phyloP scores from a whole-genome alignment of 139 green algal species.

The Mesotaenium endlicherianum region DNA sequence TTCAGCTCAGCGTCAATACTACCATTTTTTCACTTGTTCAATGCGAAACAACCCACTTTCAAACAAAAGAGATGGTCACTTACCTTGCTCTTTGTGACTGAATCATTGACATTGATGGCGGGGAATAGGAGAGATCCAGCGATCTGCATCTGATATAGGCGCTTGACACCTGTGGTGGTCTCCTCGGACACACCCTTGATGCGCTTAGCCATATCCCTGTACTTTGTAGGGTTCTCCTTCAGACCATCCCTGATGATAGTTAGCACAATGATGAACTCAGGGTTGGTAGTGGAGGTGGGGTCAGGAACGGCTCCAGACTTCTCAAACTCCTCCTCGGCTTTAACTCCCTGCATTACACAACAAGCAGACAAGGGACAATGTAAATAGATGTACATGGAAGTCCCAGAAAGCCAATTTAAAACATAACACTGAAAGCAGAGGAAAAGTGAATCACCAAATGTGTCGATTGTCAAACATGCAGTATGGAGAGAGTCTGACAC shows the following conservation, averaged over 20 bases:
- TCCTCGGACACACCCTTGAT: constrained; percentile 96
- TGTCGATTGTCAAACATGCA: too few relatives aligned
- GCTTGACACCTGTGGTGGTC: constrained; percentile 99
- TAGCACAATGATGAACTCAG: constrained; percentile 98
- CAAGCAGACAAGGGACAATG: neutral
- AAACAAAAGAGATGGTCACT: too few relatives aligned
- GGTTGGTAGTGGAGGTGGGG: constrained; percentile 91
- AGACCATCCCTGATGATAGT: constrained; percentile 84
- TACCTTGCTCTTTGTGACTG: constrained; percentile 98
- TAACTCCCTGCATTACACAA: constrained; percentile 63
- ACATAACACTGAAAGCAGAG: too few relatives aligned
- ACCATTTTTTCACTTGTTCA: too few relatives aligned
- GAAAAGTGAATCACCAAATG: too few relatives aligned
- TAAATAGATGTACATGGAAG: too few relatives aligned
- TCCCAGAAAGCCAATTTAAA: too few relatives aligned
- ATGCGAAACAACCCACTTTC: too few relatives aligned
- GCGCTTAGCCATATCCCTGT: constrained; percentile 78
- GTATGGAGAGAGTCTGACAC: too few relatives aligned
- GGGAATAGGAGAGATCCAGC: constrained; percentile 91
- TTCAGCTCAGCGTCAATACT: too few relatives aligned
- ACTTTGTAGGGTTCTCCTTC: constrained; percentile 63
- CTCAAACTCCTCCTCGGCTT: constrained; percentile 88
- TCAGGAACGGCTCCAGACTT: constrained; percentile 90
- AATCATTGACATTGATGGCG: constrained; percentile 99
- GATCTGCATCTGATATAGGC: constrained; percentile 97